Base-by-base conservation (phyloP, 371 early-diverging fungal genomes). In the Mucor lusitanicus region DNA sequence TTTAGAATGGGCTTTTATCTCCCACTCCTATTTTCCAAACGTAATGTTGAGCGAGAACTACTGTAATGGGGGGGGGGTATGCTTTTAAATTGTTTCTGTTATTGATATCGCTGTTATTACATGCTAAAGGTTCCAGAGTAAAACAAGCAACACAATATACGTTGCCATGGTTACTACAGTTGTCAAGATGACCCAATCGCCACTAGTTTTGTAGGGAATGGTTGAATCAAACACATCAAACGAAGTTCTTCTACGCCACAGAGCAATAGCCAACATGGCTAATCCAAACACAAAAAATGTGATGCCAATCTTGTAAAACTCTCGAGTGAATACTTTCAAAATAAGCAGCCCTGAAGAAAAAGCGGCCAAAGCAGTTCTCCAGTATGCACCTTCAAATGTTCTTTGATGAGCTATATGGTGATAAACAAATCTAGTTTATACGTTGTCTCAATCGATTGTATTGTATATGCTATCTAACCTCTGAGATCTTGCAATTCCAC, bases 381-480 rank as follows among this genome's bases (percentile, higher is more conserved):
- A 89, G 70, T 91, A 91, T 19, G 92, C 91, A 15, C 92, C 92
- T 70, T 91, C 92, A 63, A 90, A 91, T 6, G 92, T 91, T 33
- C 92, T 76, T 63, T 92, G 90, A 6, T 89, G 85, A 11, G 92
- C 92, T 89, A 65, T 61, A 54, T 25, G 21, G 23, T 25, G 9
- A 50, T 23, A 11, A 50, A 50, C 50, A 50, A 44, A 48, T 50
- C 11, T 50, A 13, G 37, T 50, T 50, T 50, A 19, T 12, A 50
- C 23, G 13, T 50, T 1, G 23, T 21, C 23, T 50, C 21, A 21
- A 55, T 33, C 15, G 30, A n/a, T 25, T 19, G 55, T 27, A 6
- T 28, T 32, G 13, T 37, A 37, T 37, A 40, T 19, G 9, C 23
- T 33, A 42, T 42, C 6, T 61, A 25, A 81, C 82, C 82, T 71